Conservation (phyloP, 164 flowering plant genomes). For the grape (Vitis vinifera) region ASM3070453v1 NC_081812.1:14849001-14849500, state of each 20-base stretch:
- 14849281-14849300: slow-evolving; percentile 79
- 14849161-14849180: slow-evolving; percentile 57
- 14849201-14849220: slow-evolving; percentile 51
- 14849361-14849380: slow-evolving; percentile 56
- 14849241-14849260: slow-evolving; percentile 59
- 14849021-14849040: slow-evolving; percentile 44
- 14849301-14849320: slow-evolving; percentile 57
- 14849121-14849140: slow-evolving; percentile 56
- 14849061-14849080: slow-evolving; percentile 45
- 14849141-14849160: slow-evolving; percentile 50
- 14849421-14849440: slow-evolving; percentile 78
- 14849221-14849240: slow-evolving; percentile 51
- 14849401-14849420: slow-evolving; percentile 60
- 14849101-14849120: slow-evolving; percentile 68
- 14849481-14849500: slow-evolving; percentile 73
- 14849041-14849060: slow-evolving; percentile 44
- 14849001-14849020: slow-evolving; percentile 4
- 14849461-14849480: slow-evolving; percentile 67
- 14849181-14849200: slow-evolving; percentile 68
- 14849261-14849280: slow-evolving; percentile 60
- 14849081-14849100: slow-evolving; percentile 43
- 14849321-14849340: slow-evolving; percentile 31
- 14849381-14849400: slow-evolving; percentile 62
- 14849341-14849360: slow-evolving; percentile 43
- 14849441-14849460: slow-evolving; percentile 61